Base-by-base conservation (phyloP, 2,329 filamentous ascomycete species). In the Diaporthe citrichinensis region DNA sequence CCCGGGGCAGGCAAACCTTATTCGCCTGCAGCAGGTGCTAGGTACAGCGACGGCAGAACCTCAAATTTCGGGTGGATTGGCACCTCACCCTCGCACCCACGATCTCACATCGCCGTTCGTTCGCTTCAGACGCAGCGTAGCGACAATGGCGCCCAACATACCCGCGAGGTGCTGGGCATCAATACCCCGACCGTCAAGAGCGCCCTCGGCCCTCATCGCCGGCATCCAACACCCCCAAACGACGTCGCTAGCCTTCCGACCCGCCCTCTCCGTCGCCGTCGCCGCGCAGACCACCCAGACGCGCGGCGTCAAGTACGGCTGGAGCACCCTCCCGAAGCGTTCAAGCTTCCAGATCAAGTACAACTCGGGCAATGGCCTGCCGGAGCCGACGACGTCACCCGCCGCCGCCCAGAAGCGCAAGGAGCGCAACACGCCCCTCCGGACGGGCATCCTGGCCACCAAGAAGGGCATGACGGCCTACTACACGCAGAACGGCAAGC, bases 401-500 rank as follows among this genome's bases (percentile, higher is more conserved):
- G 90, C 89, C 2, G 91, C 91, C 14, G 91, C 91, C 9, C 88
- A 93, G 76, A 85, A 86, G 84, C 90, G 91, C 65, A 89, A 87
- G 79, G 89, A 87, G 78, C 87, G 86, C 78, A 91, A 90, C 23
- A 90, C 91, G 20, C 91, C 91, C 1, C 81, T 92, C 57, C 94
- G 97, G 39, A 93, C 95, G 2, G 97, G 97, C 41, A 92, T 95
- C 12, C 89, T 99, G 62, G 95, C 94, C 17, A 90, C 93, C 83
- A 99, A 99, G 87, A 96, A 96, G 87, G 97, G 97, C 84, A 98
- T 99, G 94, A 98, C 95, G 58, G 96, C 94, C 76, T 86, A 98
- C 78, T 98, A 94, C 89, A 93, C 95, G 81, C 91, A 92, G 80
- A 94, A 94, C 36, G 94, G 94, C 79, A 90, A 90, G 78, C 92